Percentiles rank a stretch among this genome's conserved stretches.
These are phyloP conservation scores for Plicaturopsis crispa DNA, from an alignment of 768 basidiomycete species.

Conservation along the genomic window DNA sequence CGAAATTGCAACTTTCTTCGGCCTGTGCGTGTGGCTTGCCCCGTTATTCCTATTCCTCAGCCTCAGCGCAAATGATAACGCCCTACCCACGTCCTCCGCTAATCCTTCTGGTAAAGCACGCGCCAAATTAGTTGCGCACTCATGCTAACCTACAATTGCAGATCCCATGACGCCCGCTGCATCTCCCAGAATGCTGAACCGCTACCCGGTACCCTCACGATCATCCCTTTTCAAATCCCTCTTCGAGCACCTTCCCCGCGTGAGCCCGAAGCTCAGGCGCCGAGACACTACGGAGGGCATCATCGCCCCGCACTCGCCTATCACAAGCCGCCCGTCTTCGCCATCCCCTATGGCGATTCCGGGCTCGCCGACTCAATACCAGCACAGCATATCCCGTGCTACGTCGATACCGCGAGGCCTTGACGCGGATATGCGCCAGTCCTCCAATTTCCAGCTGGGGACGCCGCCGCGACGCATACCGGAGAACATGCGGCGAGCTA, in stretches of 20 bases:
- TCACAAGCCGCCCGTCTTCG: conserved; percentile 16
- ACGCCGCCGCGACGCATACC: conserved; percentile 35
- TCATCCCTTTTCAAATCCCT: conserved; percentile 63
- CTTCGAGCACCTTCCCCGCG: conserved; percentile 32
- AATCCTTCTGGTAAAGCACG: no score
- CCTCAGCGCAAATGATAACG: conserved; percentile 94
- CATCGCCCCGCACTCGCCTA: conserved; percentile 56
- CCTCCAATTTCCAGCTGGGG: conserved; percentile 28
- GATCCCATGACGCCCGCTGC: no score
- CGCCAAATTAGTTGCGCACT: conserved; percentile 2
- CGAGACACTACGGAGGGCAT: conserved; percentile 56
- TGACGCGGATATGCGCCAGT: conserved; percentile 20
- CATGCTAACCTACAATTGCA: no score
- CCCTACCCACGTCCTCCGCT: conserved; percentile 71
- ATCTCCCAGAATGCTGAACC: no score
- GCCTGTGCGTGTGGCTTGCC: conserved; percentile 78
- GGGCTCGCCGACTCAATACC: neutral
- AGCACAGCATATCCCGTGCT: conserved; percentile 7
- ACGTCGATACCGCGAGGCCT: conserved; percentile 26
- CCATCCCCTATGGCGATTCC: conserved; percentile 17
- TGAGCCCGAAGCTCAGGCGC: conserved; percentile 38
- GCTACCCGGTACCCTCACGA: no score
- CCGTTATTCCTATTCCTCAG: conserved; percentile 95
- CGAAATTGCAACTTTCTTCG: conserved; percentile 81
- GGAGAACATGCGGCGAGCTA: conserved; percentile 16